Base-by-base conservation (phyloP, 139 green algal species). In the Picochlorum sp. region DNA sequence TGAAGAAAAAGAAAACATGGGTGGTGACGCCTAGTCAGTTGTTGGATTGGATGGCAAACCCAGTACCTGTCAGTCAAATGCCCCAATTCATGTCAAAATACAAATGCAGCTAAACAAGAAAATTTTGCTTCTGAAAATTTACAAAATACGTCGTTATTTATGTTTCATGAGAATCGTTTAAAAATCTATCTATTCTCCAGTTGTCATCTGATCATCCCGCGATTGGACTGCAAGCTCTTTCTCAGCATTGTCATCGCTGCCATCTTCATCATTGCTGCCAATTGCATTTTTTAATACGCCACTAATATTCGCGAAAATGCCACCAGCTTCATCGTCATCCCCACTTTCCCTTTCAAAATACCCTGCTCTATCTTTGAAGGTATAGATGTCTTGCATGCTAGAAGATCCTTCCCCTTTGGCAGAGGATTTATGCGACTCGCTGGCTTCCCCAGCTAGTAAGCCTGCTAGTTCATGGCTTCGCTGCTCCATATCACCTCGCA, bases 401-500 rank as follows among this genome's bases (percentile, higher is more conserved):
- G 65, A 31, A n/a, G 28, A 8, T 47, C 28, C 50, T 28, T 38
- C 3, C 4, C 31, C 47, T 23, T 23, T 13, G 20, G 4, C 1
- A 44, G 16, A 13, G 11, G 24, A n/a, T 44, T 50, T 20, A 57
- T 45, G 45, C 24, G 45, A 13, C 8, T 21, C 51, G 11, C 13
- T 18, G n/a, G 2, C 0, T 37, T 38, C 2, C 15, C 21, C 26
- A 10, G 54, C 16, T 51, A 47, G 21, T 4, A 15, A 23, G 28
- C 31, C 30, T 14, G 45, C 55, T 60, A 74, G 28, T 20, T 66
- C 69, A 6, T 23, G 45, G n/a, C 60, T 68, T 18, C 70, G 41
- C 34, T 50, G 52, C 9, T 45, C 62, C 21, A 83, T 61, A 20
- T 77, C 66, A 20, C 68, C 57, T 11, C 81, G 60, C 38, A 87